These are phyloP conservation scores for Pichia sp. DNA, from an alignment of 1,139 yeast genomes.

Conservation along the genomic window DNA sequence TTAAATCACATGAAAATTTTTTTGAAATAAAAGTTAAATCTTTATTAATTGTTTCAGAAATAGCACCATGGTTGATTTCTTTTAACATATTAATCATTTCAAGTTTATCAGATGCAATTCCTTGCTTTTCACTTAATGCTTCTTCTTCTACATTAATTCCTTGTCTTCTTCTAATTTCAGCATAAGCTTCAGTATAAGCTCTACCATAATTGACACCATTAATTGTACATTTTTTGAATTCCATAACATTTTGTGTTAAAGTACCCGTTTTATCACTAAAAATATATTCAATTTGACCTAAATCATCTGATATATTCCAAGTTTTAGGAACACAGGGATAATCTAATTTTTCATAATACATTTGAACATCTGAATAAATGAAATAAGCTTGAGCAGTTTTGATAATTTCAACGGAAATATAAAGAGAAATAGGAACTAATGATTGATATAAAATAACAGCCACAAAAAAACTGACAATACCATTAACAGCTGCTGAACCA, in stretches of 20 bases:
- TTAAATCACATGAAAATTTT: conserved; percentile 50
- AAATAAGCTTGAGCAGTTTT: conserved; percentile 92
- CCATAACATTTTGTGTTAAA: conserved; percentile 94
- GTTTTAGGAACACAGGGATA: conserved; percentile 95
- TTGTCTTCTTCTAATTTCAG: conserved; percentile 83
- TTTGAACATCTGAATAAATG: conserved; percentile 78
- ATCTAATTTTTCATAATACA: conserved; percentile 81
- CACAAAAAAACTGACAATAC: conserved; percentile 81
- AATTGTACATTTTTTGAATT: conserved; percentile 87
- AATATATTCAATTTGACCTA: conserved; percentile 93
- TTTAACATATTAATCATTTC: conserved; percentile 57
- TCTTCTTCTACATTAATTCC: conserved; percentile 77
- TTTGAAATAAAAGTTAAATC: conserved; percentile 76
- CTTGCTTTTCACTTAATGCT: conserved; percentile 52
- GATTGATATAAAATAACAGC: conserved; percentile 85
- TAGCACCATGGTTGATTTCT: conserved; percentile 30
- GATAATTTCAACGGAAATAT: conserved; percentile 90
- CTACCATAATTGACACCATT: conserved; percentile 85
- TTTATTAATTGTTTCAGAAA: conserved; percentile 30
- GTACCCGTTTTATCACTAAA: conserved; percentile 98
- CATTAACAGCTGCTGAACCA: conserved; percentile 67
- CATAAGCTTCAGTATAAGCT: conserved; percentile 94
- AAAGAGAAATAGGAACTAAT: conserved; percentile 89
- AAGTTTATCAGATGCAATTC: conserved; percentile 56
- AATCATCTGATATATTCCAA: conserved; percentile 95